Percentiles rank a stretch among this genome's conserved stretches.
These are phyloP conservation scores for Neonectria hederae DNA, from an alignment of 2,329 filamentous ascomycete genomes.

Conservation along the genomic window DNA sequence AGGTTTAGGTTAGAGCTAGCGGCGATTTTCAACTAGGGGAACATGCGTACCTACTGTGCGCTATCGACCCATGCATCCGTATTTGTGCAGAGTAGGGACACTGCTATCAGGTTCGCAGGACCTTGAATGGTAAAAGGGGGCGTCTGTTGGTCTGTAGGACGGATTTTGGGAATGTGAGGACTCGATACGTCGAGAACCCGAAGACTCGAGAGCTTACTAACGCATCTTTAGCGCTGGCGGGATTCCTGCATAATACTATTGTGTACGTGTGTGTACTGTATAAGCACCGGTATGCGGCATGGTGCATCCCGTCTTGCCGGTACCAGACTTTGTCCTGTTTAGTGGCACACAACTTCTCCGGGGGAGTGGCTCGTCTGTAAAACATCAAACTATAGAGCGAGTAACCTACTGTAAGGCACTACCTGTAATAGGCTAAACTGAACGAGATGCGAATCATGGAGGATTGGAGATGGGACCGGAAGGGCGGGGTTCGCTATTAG, in stretches of 20 bases:
- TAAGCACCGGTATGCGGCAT: neutral
- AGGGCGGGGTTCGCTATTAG: no score
- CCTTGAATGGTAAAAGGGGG: neutral
- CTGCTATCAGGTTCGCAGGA: neutral
- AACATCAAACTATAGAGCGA: no score
- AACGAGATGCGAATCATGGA: no score
- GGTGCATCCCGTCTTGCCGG: neutral
- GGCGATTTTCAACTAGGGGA: neutral
- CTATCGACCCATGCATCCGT: neutral
- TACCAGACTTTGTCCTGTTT: neutral
- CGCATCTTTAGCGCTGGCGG: neutral
- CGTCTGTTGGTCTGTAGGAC: neutral
- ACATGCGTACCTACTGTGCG: neutral
- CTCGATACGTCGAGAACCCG: neutral
- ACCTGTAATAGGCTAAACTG: no score
- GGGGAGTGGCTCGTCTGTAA: neutral
- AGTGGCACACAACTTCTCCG: neutral
- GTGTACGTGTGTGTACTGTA: no score
- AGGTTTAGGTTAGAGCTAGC: neutral
- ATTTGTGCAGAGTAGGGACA: neutral
- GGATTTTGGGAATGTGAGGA: neutral
- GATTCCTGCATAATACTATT: no score
- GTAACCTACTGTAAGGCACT: no score
- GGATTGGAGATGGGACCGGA: no score
- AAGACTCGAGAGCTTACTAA: neutral